Base-by-base conservation (phyloP, 2,329 filamentous ascomycete genomes). In the Lachnellula arida region DNA sequence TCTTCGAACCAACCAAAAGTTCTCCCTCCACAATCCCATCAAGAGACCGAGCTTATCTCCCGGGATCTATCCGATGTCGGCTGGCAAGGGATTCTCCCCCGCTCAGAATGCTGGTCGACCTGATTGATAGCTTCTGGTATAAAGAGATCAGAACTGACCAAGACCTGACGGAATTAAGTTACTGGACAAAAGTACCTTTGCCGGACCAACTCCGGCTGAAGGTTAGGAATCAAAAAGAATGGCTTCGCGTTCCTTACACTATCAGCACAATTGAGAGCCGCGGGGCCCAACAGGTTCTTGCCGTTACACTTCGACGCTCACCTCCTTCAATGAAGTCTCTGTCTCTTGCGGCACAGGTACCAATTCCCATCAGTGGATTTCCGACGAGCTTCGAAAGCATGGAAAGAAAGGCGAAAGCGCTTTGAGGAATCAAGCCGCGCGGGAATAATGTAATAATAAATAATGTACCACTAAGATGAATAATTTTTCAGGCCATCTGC, bases 1-100 rank as follows among this genome's bases (percentile, higher is more conserved):
- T 57, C 43, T 57, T 57, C 25, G 55, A 57, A 32, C 51, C 55
- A 22, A 34, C 22, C 28, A 44, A 19, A 22, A 23, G 19, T 44
- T 19, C n/a, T 22, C 17, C 11, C n/a, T 19, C 42, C n/a, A 17
- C 15, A 22, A 12, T 44, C 5, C 19, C 19, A 5, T 42, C 40
- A 22, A 35, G 19, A 32, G 40, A 52, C 39, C 49, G 49, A 52
- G 37, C 37, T 19, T 23, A 46, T 9, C 40, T 52, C 2, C 40
- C 49, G n/a, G 49, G 49, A 35, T 44, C 39, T 9, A 52, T 46
- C 19, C 40, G 49, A n/a, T 52, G 49, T 15, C 49, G 49, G 4
- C 49, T 52, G 14, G 49, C 49, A 4, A 32, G 40, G 32, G 49
- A 44, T 17, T 44, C 37, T 11, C 28, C 49, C 2, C 40, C 25